These are phyloP conservation scores for Sordariomycetes sp. DNA, from an alignment of 2,329 filamentous ascomycete genomes.

Conservation along the genomic window DNA sequence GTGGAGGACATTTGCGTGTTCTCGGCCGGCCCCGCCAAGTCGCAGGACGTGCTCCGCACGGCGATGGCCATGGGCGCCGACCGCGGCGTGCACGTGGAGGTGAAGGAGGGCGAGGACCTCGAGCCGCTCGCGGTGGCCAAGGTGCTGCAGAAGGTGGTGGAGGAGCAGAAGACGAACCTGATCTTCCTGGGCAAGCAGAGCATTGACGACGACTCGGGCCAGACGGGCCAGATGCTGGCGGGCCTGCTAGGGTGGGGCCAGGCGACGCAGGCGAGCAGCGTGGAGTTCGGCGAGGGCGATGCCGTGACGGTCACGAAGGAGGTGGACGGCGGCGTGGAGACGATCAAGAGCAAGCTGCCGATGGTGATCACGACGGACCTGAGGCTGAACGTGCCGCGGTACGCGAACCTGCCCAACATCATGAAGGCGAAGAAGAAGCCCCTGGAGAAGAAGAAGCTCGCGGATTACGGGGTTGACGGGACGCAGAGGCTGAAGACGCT, in stretches of 20 bases:
- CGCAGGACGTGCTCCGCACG: slow-evolving; percentile 79
- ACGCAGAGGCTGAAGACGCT: slow-evolving; percentile 74
- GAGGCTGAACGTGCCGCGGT: slow-evolving; percentile 87
- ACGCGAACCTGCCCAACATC: slow-evolving; percentile 92
- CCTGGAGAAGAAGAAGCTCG: slow-evolving; percentile 80
- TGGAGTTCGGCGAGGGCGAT: slow-evolving; percentile 64
- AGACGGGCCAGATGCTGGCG: slow-evolving; percentile 97
- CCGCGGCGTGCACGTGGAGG: slow-evolving; percentile 78
- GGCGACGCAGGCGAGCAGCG: slow-evolving; percentile 83
- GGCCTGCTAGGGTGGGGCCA: slow-evolving; percentile 87
- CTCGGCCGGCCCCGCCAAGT: slow-evolving; percentile 78
- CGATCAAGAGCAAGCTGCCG: slow-evolving; percentile 72
- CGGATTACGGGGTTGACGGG: slow-evolving; percentile 69
- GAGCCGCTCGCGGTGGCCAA: slow-evolving; percentile 93
- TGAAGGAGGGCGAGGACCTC: slow-evolving; percentile 62
- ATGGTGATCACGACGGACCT: slow-evolving; percentile 94
- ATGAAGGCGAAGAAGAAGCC: slow-evolving; percentile 99
- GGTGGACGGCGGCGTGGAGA: slow-evolving; percentile 93
- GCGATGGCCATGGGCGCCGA: slow-evolving; percentile 99
- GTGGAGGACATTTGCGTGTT: slow-evolving; percentile 90
- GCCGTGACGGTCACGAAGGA: slow-evolving; percentile 72
- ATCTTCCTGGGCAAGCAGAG: slow-evolving; percentile 95
- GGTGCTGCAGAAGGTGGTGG: slow-evolving; percentile 67
- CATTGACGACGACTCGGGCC: slow-evolving; percentile 90
- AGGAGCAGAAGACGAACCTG: slow-evolving; percentile 79